Conservation (phyloP, 148 eudicot genomes). For the Cornus florida region DNA sequence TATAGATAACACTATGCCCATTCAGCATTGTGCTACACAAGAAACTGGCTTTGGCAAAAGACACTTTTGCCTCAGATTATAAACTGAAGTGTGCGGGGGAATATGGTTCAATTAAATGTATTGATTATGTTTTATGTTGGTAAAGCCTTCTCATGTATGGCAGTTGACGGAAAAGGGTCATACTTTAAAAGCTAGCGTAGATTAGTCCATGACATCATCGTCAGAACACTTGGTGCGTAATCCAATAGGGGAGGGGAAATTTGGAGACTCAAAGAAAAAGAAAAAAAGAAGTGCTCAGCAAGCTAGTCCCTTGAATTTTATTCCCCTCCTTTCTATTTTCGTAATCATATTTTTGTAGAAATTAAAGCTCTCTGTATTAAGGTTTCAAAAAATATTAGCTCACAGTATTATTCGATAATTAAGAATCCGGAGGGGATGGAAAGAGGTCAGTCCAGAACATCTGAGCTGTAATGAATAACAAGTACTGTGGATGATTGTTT, state of each 20-base stretch:
- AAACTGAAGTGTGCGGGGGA: neutral
- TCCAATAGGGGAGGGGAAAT: too few species aligned
- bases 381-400: too few species aligned
- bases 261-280: too few species aligned
- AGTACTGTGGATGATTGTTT: neutral
- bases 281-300: too few species aligned
- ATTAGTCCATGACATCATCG: too few species aligned
- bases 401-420: neutral
- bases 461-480: neutral
- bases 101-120: too few species aligned
- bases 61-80: neutral
- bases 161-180: neutral
- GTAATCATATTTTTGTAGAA: too few species aligned
- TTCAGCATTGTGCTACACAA: neutral
- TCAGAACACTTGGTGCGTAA: too few species aligned
- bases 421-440: neutral
- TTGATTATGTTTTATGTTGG: neutral
- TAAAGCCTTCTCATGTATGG: neutral
- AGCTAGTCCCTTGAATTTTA: too few species aligned
- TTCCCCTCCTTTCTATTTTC: too few species aligned
- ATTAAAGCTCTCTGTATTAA: too few species aligned
- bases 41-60: neutral
- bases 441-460: neutral
- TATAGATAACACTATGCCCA: neutral
- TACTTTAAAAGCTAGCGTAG: too few species aligned